Evolutionary conservation across 768 basidiomycete species (phyloP).

Genomic region (Phlebiopsis flavidoalba): DNA sequence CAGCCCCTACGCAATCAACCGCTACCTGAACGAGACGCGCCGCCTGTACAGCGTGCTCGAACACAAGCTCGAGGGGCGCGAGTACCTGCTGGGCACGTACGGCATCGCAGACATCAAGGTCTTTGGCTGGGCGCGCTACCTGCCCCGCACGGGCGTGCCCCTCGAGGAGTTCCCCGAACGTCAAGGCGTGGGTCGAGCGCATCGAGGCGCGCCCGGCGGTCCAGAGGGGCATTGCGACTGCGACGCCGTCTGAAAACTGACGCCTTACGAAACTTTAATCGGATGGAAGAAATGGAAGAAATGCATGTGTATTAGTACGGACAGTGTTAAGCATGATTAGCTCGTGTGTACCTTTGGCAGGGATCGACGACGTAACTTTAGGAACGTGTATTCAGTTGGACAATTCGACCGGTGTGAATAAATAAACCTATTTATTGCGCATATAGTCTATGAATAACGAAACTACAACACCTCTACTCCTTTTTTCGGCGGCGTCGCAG

Average conservation of each 20-base stretch:
- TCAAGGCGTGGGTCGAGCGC: slow-evolving; percentile 36
- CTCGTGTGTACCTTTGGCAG: too few species aligned
- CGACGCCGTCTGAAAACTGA: neutral
- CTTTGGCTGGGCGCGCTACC: slow-evolving; percentile 48
- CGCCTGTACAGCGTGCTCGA: slow-evolving; percentile 81
- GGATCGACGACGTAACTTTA: too few species aligned
- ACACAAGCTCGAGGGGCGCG: slow-evolving; percentile 59
- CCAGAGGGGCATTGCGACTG: neutral
- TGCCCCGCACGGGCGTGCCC: neutral
- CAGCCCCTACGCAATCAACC: slow-evolving; percentile 54
- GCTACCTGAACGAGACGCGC: slow-evolving; percentile 75
- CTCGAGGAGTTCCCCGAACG: slow-evolving; percentile 45
- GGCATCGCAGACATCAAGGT: slow-evolving; percentile 71
- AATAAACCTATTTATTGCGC: too few species aligned
- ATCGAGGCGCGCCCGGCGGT: slow-evolving; percentile 2
- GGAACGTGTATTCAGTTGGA: slow-evolving; percentile 39
- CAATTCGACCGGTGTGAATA: too few species aligned
- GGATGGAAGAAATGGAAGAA: too few species aligned
- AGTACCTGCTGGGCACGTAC: slow-evolving; percentile 74
- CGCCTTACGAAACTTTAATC: too few species aligned
- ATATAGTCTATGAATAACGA: too few species aligned
- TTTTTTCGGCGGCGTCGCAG: neutral
- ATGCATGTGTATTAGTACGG: too few species aligned
- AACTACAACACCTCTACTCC: neutral
- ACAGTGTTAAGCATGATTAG: too few species aligned